Conservation (phyloP, 1,284 basidiomycete species). For the Cutaneotrichosporon cavernicola region DNA sequence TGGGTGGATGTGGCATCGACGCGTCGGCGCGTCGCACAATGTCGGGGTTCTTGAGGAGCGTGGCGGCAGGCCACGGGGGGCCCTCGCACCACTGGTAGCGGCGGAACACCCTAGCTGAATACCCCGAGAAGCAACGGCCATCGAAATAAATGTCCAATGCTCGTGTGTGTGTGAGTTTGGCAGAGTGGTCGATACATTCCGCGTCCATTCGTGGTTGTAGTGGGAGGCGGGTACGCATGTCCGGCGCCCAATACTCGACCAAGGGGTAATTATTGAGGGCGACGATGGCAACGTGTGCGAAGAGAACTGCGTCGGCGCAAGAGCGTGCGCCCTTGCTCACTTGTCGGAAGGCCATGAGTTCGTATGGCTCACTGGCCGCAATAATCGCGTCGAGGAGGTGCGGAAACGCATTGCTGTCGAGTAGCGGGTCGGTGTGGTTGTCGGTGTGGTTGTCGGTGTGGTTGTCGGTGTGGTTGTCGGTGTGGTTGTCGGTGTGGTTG, state of each 20-base stretch:
- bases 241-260: neutral
- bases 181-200: neutral
- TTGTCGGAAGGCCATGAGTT: slow-evolving; percentile 3
- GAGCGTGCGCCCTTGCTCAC: neutral
- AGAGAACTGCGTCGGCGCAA: neutral
- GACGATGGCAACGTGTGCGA: neutral
- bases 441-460: too few species aligned
- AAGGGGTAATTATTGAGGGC: neutral
- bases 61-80: neutral
- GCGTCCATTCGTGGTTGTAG: neutral
- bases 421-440: neutral
- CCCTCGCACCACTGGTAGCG: too few species aligned
- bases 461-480: too few species aligned
- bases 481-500: too few species aligned
- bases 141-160: neutral
- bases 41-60: neutral
- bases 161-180: neutral
- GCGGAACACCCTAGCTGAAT: too few species aligned
- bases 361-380: neutral
- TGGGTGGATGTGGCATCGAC: neutral
- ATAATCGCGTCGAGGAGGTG: slow-evolving; percentile 8
- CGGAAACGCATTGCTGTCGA: neutral
- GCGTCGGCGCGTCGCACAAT: neutral
- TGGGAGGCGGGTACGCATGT: neutral
- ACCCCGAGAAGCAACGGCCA: too few species aligned